phyloP scores from a whole-genome alignment of 768 basidiomycete species.

The Hygrophorus russula region DNA sequence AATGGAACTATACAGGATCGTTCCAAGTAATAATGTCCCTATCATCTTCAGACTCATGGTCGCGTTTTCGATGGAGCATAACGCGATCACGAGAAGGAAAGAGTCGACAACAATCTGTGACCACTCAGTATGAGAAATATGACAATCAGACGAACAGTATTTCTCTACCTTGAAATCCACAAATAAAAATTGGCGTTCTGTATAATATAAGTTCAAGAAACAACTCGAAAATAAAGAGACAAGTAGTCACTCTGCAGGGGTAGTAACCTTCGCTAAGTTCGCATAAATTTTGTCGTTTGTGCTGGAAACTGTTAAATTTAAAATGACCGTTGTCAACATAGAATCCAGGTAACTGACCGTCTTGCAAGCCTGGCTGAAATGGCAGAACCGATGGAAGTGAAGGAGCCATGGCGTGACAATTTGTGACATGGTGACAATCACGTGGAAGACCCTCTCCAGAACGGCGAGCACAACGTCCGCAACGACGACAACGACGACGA shows the following conservation, averaged over 20 bases:
- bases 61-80: slow-evolving; percentile 61
- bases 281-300: slow-evolving; percentile 42
- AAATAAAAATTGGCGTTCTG: slow-evolving; percentile 78
- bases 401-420: too few species aligned
- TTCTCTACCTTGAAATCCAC: slow-evolving; percentile 43
- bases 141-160: not conserved
- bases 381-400: slow-evolving; percentile 39
- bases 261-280: slow-evolving; percentile 42
- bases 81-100: slow-evolving; percentile 62
- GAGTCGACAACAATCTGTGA: slow-evolving; percentile 53
- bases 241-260: slow-evolving; percentile 47
- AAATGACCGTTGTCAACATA: not conserved
- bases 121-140: not conserved
- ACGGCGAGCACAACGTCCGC: too few species aligned
- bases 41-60: slow-evolving; percentile 50
- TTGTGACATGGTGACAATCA: too few species aligned
- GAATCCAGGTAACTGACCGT: slow-evolving; percentile 24
- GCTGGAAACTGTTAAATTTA: slow-evolving; percentile 20
- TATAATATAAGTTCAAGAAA: not conserved
- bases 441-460: too few species aligned
- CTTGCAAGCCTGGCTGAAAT: slow-evolving; percentile 36
- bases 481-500: too few species aligned
- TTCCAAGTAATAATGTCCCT: slow-evolving; percentile 66
- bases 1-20: slow-evolving; percentile 20
- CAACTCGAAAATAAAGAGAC: not conserved